Evolutionary conservation across 2,329 filamentous ascomycete species (phyloP).

Genomic region (Beauveria scarabaeidicola): DNA sequence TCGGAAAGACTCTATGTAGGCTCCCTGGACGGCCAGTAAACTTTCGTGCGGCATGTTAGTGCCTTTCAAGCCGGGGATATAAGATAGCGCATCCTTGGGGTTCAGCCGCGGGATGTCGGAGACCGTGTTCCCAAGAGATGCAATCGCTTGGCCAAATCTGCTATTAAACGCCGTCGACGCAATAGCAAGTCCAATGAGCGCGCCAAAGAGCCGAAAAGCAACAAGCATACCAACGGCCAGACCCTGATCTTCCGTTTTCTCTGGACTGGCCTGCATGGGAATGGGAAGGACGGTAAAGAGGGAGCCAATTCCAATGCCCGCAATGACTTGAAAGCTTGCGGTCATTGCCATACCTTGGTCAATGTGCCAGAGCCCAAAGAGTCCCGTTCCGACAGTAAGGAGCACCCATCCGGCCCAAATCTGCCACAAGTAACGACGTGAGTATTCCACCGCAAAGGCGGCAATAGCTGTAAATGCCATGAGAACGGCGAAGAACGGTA

Average conservation of each 20-base stretch:
- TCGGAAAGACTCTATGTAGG: not conserved
- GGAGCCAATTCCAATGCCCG: not conserved
- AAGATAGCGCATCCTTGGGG: not conserved
- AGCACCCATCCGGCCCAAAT: not conserved
- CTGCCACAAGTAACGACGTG: not conserved
- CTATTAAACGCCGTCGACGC: not conserved
- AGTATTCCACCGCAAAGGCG: not conserved
- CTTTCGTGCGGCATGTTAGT: not conserved
- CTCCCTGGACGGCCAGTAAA: not conserved
- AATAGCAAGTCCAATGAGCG: not conserved
- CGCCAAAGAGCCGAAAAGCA: not conserved
- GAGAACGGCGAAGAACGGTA: conserved; percentile 17
- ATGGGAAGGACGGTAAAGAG: not conserved
- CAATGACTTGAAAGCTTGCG: not conserved
- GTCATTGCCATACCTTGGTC: not conserved
- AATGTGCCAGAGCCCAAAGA: not conserved
- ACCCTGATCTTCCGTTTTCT: not conserved
- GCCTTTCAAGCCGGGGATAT: not conserved
- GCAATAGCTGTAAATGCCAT: conserved; percentile 12
- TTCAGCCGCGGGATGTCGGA: not conserved
- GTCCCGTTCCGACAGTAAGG: not conserved
- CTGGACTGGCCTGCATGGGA: not conserved
- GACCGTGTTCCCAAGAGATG: not conserved
- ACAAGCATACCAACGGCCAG: not conserved
- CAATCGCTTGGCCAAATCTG: not conserved